Conservation (phyloP, 768 basidiomycete genomes). For the Lentinula aciculospora region DNA sequence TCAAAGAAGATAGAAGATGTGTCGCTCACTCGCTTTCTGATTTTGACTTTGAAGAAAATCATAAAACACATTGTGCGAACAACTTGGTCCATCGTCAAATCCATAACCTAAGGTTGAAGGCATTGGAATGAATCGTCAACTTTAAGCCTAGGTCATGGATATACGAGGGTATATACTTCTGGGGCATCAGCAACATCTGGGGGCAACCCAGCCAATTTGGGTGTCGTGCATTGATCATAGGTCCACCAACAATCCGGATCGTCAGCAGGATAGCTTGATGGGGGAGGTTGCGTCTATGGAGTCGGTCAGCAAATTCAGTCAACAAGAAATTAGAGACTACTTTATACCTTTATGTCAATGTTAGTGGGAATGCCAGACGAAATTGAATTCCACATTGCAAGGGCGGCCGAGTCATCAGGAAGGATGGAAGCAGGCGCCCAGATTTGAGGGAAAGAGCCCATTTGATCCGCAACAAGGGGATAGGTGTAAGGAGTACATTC, state of each 20-base stretch:
- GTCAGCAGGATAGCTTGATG: not conserved
- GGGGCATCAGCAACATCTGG: conserved; percentile 40
- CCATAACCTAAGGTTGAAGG: conserved; percentile 45
- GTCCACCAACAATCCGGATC: conserved; percentile 50
- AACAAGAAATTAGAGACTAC: not conserved
- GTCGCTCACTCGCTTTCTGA: conserved; percentile 53
- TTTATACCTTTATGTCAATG: not conserved
- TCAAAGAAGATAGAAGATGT: not conserved
- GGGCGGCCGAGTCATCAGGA: not conserved
- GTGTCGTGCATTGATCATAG: conserved; percentile 32
- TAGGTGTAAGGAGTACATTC: conserved; percentile 6
- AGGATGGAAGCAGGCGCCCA: not conserved
- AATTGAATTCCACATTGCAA: conserved; percentile 4
- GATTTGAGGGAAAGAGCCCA: not conserved
- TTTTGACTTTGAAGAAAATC: conserved; percentile 44
- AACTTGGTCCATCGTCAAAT: conserved; percentile 64
- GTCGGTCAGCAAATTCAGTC: not conserved
- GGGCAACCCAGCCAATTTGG: conserved; percentile 38
- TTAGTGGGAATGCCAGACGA: not conserved
- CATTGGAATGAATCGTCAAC: not conserved
- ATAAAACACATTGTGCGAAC: conserved; percentile 59
- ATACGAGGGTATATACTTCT: conserved; percentile 27
- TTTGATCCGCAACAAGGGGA: not conserved
- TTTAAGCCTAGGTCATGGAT: not conserved
- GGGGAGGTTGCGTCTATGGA: not conserved